phyloP scores from a whole-genome alignment of 495 filamentous ascomycete species.

The Neurospora tetrasperma region DNA sequence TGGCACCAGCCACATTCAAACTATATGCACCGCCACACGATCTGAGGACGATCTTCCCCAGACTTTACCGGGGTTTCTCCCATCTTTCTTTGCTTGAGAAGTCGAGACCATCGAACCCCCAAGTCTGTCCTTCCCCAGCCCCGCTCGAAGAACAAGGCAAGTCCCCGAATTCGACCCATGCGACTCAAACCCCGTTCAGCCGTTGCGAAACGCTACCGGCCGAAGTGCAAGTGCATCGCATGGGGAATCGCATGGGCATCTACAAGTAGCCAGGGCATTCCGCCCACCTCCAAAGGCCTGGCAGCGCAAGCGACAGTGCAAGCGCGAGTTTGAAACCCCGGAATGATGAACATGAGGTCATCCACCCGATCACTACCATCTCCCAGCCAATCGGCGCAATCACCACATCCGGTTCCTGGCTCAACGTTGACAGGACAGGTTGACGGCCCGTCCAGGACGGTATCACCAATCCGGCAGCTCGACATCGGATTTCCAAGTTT shows the following conservation, averaged over 20 bases:
- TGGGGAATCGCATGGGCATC: neutral
- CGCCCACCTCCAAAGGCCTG: neutral
- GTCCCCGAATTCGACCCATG: neutral
- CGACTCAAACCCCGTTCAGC: neutral
- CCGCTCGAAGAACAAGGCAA: neutral
- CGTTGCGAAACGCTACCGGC: neutral
- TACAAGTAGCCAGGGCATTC: neutral
- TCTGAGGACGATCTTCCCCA: neutral
- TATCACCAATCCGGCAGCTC: neutral
- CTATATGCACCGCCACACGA: neutral
- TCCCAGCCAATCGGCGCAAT: neutral
- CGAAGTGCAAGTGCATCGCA: neutral
- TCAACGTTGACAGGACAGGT: neutral
- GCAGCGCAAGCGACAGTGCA: neutral
- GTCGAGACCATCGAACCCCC: neutral
- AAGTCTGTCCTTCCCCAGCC: neutral
- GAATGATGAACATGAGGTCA: neutral
- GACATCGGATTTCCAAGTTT: neutral
- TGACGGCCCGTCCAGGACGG: neutral
- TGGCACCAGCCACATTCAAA: neutral
- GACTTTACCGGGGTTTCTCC: neutral
- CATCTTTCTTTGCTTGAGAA: neutral
- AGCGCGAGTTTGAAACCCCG: neutral
- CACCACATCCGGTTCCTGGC: neutral
- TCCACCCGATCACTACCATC: neutral